A percentile compares a stretch with the other conserved stretches of the same genome.
Conservation (phyloP, 23 red algal species). For the Rhodosorus marinus region DNA sequence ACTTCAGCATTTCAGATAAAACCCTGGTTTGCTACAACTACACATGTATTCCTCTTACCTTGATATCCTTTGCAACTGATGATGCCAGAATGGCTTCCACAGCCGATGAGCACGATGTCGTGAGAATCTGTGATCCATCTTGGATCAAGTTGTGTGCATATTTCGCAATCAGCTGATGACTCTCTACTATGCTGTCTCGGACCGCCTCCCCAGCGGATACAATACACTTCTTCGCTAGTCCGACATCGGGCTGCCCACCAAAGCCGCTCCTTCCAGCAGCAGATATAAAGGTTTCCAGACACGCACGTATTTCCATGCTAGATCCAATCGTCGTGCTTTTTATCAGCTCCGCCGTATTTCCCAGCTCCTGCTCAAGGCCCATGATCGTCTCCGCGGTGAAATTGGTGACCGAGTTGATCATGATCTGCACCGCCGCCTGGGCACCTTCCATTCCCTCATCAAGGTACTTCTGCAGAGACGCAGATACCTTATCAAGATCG, state of each 20-base stretch:
- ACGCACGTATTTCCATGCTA: slow-evolving; percentile 2
- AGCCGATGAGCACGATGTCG: no score
- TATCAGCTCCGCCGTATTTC: slow-evolving; percentile 8
- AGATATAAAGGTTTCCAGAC: no score
- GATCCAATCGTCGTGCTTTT: not conserved
- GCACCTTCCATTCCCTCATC: no score
- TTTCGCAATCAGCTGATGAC: slow-evolving; percentile 14
- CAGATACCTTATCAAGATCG: no score
- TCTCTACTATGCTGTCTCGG: slow-evolving; percentile 2
- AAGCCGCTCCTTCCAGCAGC: not conserved
- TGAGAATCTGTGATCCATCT: no score
- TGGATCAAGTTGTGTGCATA: no score
- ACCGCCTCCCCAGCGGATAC: slow-evolving; percentile 3
- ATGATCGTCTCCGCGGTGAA: slow-evolving; percentile 10
- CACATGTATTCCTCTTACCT: no score
- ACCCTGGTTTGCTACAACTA: slow-evolving; percentile 5
- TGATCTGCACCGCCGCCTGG: slow-evolving; percentile 14
- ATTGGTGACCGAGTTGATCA: slow-evolving; percentile 7
- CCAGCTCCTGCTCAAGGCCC: slow-evolving; percentile 17
- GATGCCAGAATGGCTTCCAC: no score
- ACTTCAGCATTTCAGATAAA: not conserved
- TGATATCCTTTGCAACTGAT: no score
- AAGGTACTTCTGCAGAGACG: no score
- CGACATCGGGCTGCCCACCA: not conserved
- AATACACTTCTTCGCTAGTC: slow-evolving; percentile 1